A percentile compares a stretch with the other conserved stretches of the same genome.
Conservation (phyloP, 257 asterid species). For the Solanum neorickii region DNA sequence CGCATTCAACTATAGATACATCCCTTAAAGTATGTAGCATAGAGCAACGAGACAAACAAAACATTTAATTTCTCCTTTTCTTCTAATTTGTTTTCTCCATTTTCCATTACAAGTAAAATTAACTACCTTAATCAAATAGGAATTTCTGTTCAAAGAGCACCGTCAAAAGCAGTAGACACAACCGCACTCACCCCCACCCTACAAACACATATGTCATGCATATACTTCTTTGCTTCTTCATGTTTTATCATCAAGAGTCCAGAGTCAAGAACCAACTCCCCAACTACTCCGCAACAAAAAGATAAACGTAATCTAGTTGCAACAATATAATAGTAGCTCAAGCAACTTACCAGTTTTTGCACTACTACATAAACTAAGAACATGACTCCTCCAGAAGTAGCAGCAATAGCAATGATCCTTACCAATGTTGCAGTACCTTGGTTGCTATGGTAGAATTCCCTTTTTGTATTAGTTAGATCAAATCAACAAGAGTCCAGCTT, state of each 20-base stretch:
- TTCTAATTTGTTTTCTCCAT: background rate
- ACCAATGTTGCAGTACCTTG: background rate
- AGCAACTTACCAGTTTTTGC: no score
- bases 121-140: background rate
- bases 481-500: background rate
- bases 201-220: background rate
- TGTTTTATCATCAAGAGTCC: background rate
- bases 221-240: background rate
- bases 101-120: background rate
- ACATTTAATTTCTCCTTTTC: background rate
- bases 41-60: background rate
- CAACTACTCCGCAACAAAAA: background rate
- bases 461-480: background rate
- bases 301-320: no score
- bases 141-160: background rate
- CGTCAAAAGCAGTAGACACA: background rate
- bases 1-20: background rate
- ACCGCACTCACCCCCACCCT: background rate
- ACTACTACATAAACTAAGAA: no score
- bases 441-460: background rate
- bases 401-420: no score
- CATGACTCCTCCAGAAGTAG: no score
- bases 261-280: background rate
- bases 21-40: background rate
- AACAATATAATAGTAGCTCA: no score